Percentiles rank a stretch among this genome's conserved stretches.
Evolutionary conservation across 805 yeast species (phyloP).

Genomic region (Suhomyces xylopsoci): DNA sequence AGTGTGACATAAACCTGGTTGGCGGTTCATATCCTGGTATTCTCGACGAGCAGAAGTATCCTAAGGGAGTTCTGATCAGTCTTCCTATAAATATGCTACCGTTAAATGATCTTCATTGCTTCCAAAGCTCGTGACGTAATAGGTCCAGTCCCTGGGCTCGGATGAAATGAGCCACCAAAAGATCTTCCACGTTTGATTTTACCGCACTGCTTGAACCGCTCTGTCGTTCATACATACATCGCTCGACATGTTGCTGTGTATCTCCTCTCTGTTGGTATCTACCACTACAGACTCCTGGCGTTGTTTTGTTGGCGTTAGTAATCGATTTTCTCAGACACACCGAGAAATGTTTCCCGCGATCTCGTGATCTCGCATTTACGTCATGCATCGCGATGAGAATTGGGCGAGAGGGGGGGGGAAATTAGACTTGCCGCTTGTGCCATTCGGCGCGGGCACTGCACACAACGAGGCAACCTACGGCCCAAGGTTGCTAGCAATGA

Average conservation of each 20-base stretch:
- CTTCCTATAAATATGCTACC: background rate
- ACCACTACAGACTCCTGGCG: background rate
- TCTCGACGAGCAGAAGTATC: too few species aligned
- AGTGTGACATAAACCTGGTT: background rate
- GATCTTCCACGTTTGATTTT: background rate
- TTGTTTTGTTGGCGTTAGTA: background rate
- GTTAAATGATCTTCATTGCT: background rate
- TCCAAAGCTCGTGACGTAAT: conserved; percentile 3
- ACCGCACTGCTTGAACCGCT: background rate
- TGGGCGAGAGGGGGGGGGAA: background rate
- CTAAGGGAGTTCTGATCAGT: background rate
- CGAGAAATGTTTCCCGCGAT: background rate
- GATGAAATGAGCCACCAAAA: background rate
- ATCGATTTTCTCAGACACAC: background rate
- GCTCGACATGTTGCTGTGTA: conserved; percentile 7
- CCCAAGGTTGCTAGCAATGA: background rate
- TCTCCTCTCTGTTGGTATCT: background rate
- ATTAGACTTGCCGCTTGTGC: background rate
- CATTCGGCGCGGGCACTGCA: background rate
- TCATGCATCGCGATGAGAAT: background rate
- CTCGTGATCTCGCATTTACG: conserved; percentile 4
- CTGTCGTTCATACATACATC: conserved; percentile 8
- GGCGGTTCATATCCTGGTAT: background rate
- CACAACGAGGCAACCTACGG: background rate
- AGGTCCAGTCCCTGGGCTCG: background rate